These are phyloP conservation scores for Monosporascus ibericus DNA, from an alignment of 2,329 filamentous ascomycete species.

Conservation along the genomic window DNA sequence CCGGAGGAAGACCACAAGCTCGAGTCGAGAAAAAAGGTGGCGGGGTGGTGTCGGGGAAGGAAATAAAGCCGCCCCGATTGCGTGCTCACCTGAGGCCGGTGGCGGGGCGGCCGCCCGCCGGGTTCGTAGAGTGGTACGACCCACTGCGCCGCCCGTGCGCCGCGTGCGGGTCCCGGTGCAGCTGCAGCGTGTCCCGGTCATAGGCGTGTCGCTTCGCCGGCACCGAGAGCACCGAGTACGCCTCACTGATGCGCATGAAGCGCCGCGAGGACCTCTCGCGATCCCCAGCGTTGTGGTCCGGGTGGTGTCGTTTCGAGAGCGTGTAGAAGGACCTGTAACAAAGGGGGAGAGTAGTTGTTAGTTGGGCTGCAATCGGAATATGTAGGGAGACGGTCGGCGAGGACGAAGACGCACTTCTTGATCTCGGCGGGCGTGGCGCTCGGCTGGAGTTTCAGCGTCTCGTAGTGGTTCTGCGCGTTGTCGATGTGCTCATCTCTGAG, in stretches of 20 bases:
- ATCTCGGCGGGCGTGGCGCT: slow-evolving; percentile 70
- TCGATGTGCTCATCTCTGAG: slow-evolving; percentile 28
- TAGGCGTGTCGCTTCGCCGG: slow-evolving; percentile 71
- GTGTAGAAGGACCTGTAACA: slow-evolving; percentile 67
- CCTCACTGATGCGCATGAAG: slow-evolving; percentile 80
- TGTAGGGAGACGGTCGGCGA: background rate
- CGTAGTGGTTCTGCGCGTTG: slow-evolving; percentile 64
- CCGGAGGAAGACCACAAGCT: too few relatives aligned
- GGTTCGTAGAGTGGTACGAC: slow-evolving; percentile 52
- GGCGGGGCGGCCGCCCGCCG: slow-evolving; percentile 69
- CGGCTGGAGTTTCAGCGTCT: slow-evolving; percentile 65
- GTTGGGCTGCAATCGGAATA: background rate
- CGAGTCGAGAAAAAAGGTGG: too few relatives aligned
- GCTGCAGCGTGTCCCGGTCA: slow-evolving; percentile 61
- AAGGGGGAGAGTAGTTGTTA: background rate
- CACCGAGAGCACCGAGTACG: slow-evolving; percentile 71
- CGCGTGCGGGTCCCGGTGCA: slow-evolving; percentile 22
- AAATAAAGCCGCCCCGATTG: too few relatives aligned
- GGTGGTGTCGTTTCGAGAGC: slow-evolving; percentile 88
- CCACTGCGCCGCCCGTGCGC: slow-evolving; percentile 28
- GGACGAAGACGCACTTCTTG: slow-evolving; percentile 57
- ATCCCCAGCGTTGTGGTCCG: slow-evolving; percentile 68
- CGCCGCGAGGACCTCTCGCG: slow-evolving; percentile 64
- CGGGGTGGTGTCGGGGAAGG: too few relatives aligned
- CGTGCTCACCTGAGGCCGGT: slow-evolving; percentile 57